Conservation (phyloP, 2,329 filamentous ascomycete species). For the Colletotrichum spaethianum region DNA sequence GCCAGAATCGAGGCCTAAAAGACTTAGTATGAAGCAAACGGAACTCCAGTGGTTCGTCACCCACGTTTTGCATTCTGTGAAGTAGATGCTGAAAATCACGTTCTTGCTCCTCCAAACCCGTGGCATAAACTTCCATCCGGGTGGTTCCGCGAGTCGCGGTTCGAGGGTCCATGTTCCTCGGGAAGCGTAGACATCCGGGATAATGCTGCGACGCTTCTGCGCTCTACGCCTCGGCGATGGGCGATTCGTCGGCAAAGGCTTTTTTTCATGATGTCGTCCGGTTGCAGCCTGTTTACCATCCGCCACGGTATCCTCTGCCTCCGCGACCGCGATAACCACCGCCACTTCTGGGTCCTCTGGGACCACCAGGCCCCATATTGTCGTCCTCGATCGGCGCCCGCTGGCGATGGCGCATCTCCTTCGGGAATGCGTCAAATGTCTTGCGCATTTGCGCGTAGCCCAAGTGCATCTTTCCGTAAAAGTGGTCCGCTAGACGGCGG, state of each 20-base stretch:
- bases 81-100: neutral
- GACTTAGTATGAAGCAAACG: constrained; percentile 38
- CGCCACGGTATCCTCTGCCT: constrained; percentile 64
- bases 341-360: constrained; percentile 67
- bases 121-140: neutral
- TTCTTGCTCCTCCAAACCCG: neutral
- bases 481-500: constrained; percentile 92
- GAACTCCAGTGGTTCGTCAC: constrained; percentile 34
- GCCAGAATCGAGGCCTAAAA: constrained; percentile 22
- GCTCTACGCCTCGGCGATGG: neutral
- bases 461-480: constrained; percentile 99
- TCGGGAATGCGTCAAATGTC: constrained; percentile 87
- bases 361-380: constrained; percentile 61
- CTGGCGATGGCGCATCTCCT: constrained; percentile 83
- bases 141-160: neutral
- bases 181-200: neutral
- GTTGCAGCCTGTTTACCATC: constrained; percentile 55
- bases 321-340: constrained; percentile 68
- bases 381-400: constrained; percentile 68
- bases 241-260: neutral
- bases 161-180: neutral
- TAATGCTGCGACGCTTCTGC: neutral
- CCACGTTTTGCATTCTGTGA: constrained; percentile 36
- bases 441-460: constrained; percentile 99
- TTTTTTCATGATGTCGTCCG: neutral